Percentiles rank a stretch among this genome's conserved stretches.
These are phyloP conservation scores for Chlorella sp. DNA, from an alignment of 139 green algal genomes.

Conservation along the genomic window DNA sequence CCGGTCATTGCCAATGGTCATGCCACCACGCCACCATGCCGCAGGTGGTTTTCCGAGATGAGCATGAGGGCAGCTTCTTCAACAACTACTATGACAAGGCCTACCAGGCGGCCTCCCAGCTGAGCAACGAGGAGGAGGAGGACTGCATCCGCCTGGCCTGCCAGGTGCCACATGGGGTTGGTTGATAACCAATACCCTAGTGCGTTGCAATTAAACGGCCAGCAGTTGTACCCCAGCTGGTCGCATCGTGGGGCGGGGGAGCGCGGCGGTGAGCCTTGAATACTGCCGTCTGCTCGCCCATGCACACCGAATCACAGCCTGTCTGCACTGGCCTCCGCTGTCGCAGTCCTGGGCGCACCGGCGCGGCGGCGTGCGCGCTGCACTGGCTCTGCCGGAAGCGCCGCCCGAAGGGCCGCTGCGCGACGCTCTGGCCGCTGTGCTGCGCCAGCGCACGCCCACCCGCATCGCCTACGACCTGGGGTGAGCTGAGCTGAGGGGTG, in stretches of 20 bases:
- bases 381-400: background rate
- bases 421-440: background rate
- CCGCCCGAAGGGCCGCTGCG: background rate
- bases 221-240: no score
- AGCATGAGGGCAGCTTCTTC: background rate
- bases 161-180: no score
- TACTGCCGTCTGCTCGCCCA: no score
- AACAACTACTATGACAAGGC: background rate
- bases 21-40: no score
- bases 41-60: no score
- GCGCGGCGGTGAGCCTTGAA: no score
- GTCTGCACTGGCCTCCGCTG: background rate
- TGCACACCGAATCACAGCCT: no score
- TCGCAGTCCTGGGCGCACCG: background rate
- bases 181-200: no score
- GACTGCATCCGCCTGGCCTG: slow-evolving; percentile 9
- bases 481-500: background rate
- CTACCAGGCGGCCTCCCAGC: background rate
- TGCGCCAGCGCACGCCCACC: background rate
- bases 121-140: background rate
- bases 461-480: background rate
- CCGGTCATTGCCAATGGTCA: no score
- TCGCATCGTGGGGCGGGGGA: no score
- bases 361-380: background rate
- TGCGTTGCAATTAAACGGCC: no score